phyloP scores from a whole-genome alignment of 805 yeast genomes.

The Candida manassasensis region DNA sequence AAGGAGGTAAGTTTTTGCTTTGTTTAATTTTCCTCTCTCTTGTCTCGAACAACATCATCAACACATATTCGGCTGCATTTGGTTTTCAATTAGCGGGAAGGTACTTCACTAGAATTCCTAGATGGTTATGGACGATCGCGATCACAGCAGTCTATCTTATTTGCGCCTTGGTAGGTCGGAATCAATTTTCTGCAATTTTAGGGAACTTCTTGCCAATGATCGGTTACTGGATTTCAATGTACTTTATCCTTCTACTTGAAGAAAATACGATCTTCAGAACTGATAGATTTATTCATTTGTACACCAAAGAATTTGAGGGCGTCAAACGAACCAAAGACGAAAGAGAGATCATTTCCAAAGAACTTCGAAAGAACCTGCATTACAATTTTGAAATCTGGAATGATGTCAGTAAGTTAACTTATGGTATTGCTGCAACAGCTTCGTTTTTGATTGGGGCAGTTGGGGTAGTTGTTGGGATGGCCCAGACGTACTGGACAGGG shows the following conservation, averaged over 20 bases:
- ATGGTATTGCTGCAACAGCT: constrained; percentile 65
- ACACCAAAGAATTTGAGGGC: constrained; percentile 24
- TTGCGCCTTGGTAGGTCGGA: constrained; percentile 70
- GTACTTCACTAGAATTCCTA: constrained; percentile 57
- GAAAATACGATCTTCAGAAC: constrained; percentile 72
- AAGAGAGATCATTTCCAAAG: constrained; percentile 19
- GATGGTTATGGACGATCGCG: constrained; percentile 70
- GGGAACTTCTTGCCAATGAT: constrained; percentile 86
- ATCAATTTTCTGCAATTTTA: constrained; percentile 66
- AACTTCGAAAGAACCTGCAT: constrained; percentile 36
- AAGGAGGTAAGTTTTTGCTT: constrained; percentile 71
- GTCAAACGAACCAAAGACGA: constrained; percentile 3
- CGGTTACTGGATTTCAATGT: constrained; percentile 87
- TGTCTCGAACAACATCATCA: constrained; percentile 76
- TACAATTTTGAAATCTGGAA: constrained; percentile 80
- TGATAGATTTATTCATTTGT: constrained; percentile 27
- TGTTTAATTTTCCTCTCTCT: constrained; percentile 67
- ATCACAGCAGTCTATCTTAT: constrained; percentile 62
- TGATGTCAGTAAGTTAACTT: constrained; percentile 52
- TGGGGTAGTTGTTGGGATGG: constrained; percentile 85
- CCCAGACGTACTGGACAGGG: constrained; percentile 80
- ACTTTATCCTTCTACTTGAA: constrained; percentile 62
- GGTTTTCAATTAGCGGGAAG: constrained; percentile 62
- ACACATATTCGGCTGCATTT: constrained; percentile 77
- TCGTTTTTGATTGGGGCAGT: constrained; percentile 68